Evolutionary conservation across 129 eudicot genomes (phyloP), one percentile per base, ranked within the genome.

Genomic region (Ambrosia artemisiifolia): DNA sequence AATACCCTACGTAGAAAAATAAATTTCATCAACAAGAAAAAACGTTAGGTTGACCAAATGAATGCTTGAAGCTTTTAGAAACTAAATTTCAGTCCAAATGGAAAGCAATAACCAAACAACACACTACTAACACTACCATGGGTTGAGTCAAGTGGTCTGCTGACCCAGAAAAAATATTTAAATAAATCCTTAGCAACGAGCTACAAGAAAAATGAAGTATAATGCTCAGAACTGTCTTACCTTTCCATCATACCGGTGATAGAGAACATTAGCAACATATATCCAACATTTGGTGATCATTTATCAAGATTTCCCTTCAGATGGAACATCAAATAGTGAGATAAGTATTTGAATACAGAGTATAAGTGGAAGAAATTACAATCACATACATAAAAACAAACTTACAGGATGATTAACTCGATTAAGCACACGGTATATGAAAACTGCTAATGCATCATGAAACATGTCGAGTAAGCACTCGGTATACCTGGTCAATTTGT

Each of bases 231-330:
- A 6, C 11, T 38, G 38, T 12, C 69, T 40, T 83, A 90, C 99
- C 96, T 94, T 90, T 74, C 97, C 99, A 48, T 94, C 99, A 75
- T 94, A 94, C 18, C 90, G 86, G 75, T 94, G 87, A 81, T 94
- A n/a, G n/a, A 94, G 84, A 94, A 94, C 87, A 94, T 86, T 55
- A 94, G 88, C 88, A 94, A 78, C 60, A 94, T 94, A 80, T 78
- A 94, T 50, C 99, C 96, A 72, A 78, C 96, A 78, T 90, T 88
- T 62, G 96, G 91, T 70, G 89, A 87, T n/a, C 90, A 79, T 85
- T 85, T 86, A 83, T 94, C 99, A 51, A 94, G 97, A 88, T 84
- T 87, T 65, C 99, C 99, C 99, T 94, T 32, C 62, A 78, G 72
- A 78, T 40, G 49, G 13, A 44, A 69, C 62, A 78, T 18, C 55